Evolutionary conservation across 73 alveolate species (phyloP), one percentile per base, ranked within the genome.

Genomic region (Urostyla sp.): DNA sequence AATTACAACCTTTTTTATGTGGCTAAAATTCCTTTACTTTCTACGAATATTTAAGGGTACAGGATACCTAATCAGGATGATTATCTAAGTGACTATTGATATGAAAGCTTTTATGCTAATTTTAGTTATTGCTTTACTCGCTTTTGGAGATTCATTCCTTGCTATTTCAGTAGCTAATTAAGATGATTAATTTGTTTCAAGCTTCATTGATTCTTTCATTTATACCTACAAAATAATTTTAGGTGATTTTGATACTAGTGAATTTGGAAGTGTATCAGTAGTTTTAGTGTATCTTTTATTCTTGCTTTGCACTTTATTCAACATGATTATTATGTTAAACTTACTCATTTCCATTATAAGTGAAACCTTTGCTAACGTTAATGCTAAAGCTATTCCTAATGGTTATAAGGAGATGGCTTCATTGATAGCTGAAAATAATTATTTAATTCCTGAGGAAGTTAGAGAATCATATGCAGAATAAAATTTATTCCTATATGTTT

Each of bases 61-160:
- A 1, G 91, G 86, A 32, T 37, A 16, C 27, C 32, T 81, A 16
- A 49, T 72, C 15, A 15, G 72, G 28, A 81, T 81, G 91, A 81
- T 81, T 4, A 81, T 67, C 30, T 80, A 72, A 55, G 67, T 72
- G 18, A 55, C 54, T 0, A 61, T 1, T 7, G 91, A 81, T 46
- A 38, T 45, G 72, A 44, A 24, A 21, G 67, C 4, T 26, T 81
- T 69, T 35, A 8, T 81, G 21, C 27, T 40, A 0, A 66, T 81
- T n/a, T 31, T 81, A 20, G 3, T 72, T n/a, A 10, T 81, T 5
- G 27, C 85, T 0, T 20, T 81, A 1, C 5, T 72, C 10, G 67
- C 73, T 2, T 46, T 49, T 24, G 80, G 59, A 18, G 50, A 58
- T 21, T 20, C 63, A 0, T 78, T 78, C 61, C 46, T 23, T 1